Evolutionary conservation across 768 basidiomycete species (phyloP), one percentile per base, ranked within the genome.

Genomic region (Mrakia blollopis): DNA sequence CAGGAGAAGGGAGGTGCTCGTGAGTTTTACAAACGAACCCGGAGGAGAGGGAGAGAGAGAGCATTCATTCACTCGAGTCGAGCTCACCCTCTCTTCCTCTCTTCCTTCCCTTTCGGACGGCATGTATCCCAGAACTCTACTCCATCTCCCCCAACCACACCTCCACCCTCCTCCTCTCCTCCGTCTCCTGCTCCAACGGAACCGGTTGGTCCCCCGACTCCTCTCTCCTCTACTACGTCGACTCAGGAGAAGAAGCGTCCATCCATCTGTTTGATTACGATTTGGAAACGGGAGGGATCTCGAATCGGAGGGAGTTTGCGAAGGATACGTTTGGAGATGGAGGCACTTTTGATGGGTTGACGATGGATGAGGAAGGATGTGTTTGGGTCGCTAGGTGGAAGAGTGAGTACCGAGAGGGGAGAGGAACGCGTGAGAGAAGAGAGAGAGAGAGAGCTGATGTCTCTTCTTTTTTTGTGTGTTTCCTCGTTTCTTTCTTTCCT

Each of bases 211-310:
- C 75, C 13, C 75, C 68, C 1, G 50, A 69, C 54, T 30, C 60
- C 44, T 30, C 13, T 9, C 2, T 41, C 14, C 90, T 90, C 82
- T 90, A 90, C 83, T 90, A 90, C 81, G 90, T 90, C 74, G 89
- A 91, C 82, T 91, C 89, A 1, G 82, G 87, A 74, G 84, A 83
- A n/a, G 89, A 35, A 1, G n/a, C 90, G 83, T 85, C 86, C 79
- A 91, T 91, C 78, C 88, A 89, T 78, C 88, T 88, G 30, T 90
- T 89, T 80, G 88, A 90, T 80, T 91, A 90, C 79, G 84, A 85
- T 78, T 78, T 83, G 71, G 81, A 87, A 28, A 84, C 87, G 67
- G 90, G 89, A n/a, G 83, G 84, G 21, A 80, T 90, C 54, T 85
- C 86, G 61, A 89, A 89, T 80, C 86, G 88, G 74, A 86, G 89